Evolutionary conservation across 2,329 filamentous ascomycete genomes (phyloP).

Genomic region (Sporothrix pallida): DNA sequence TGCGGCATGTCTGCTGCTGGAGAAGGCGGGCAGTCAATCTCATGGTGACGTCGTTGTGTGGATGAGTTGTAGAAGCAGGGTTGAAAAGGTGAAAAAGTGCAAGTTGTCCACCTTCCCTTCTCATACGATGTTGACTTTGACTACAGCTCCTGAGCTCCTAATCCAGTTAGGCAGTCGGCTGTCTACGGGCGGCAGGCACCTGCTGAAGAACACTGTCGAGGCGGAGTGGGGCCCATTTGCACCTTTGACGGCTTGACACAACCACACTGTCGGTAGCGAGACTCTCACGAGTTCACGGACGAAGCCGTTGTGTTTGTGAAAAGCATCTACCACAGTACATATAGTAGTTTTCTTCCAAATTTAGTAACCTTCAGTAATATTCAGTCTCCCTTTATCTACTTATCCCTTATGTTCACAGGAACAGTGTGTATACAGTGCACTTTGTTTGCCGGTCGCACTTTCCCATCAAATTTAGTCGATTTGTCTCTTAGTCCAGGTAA

Average conservation of each 20-base stretch:
- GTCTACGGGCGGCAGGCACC: neutral
- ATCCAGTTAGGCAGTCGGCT: conserved; percentile 16
- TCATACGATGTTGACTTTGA: conserved; percentile 18
- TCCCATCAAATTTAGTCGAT: neutral
- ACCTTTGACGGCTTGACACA: neutral
- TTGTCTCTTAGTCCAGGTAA: neutral
- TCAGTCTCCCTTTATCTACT: neutral
- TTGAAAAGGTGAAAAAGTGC: too few relatives aligned
- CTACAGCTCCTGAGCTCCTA: neutral
- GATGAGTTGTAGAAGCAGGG: too few relatives aligned
- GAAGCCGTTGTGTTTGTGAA: too few relatives aligned
- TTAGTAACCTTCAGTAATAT: too few relatives aligned
- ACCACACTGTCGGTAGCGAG: conserved; percentile 25
- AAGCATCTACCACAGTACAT: neutral
- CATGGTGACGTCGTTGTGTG: conserved; percentile 49
- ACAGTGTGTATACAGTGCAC: conserved; percentile 32
- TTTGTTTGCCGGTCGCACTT: conserved; percentile 14
- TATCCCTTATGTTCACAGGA: neutral
- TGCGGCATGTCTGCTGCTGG: conserved; percentile 59
- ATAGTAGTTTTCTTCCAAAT: neutral
- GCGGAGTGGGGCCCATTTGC: conserved; percentile 6
- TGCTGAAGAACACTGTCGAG: neutral
- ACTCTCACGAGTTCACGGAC: too few relatives aligned
- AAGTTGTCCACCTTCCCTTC: neutral
- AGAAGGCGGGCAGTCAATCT: conserved; percentile 56